Conservation (phyloP, 2,329 filamentous ascomycete genomes). For the Aureobasidium melanogenum region DNA sequence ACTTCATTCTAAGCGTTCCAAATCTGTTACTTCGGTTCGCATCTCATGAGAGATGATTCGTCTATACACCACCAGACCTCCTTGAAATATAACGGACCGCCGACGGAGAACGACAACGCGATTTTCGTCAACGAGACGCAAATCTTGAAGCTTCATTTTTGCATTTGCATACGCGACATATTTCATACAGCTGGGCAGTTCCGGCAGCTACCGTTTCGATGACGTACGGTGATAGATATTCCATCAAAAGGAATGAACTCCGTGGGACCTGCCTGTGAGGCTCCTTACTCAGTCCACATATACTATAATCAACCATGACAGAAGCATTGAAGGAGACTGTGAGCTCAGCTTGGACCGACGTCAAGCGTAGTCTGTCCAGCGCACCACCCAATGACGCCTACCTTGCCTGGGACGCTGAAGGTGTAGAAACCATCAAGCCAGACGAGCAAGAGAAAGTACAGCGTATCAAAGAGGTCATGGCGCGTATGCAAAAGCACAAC, state of each 20-base stretch:
- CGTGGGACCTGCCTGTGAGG: neutral
- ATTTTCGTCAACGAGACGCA: too few species aligned
- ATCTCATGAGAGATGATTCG: too few species aligned
- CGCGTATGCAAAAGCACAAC: slow-evolving; percentile 16
- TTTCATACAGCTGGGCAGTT: neutral
- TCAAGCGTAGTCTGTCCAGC: slow-evolving; percentile 17
- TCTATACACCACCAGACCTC: too few species aligned
- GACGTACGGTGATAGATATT: neutral
- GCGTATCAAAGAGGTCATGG: slow-evolving; percentile 13
- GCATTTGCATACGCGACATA: neutral
- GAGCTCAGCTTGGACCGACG: slow-evolving; percentile 7
- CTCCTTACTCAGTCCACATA: neutral
- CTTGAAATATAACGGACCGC: too few species aligned
- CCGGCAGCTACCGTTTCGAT: neutral
- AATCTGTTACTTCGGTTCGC: too few species aligned
- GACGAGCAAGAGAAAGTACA: slow-evolving; percentile 16
- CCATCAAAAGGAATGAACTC: neutral
- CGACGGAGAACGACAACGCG: too few species aligned
- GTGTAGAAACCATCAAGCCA: slow-evolving; percentile 7
- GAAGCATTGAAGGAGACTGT: slow-evolving; percentile 7
- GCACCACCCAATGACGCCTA: slow-evolving; percentile 20
- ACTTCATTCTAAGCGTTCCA: too few species aligned
- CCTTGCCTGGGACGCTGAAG: slow-evolving; percentile 13
- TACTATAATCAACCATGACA: neutral
- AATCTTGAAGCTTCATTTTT: neutral